Evolutionary conservation across 1,139 yeast genomes (phyloP), one percentile per base, ranked within the genome.

Genomic region (Pichia sp.): DNA sequence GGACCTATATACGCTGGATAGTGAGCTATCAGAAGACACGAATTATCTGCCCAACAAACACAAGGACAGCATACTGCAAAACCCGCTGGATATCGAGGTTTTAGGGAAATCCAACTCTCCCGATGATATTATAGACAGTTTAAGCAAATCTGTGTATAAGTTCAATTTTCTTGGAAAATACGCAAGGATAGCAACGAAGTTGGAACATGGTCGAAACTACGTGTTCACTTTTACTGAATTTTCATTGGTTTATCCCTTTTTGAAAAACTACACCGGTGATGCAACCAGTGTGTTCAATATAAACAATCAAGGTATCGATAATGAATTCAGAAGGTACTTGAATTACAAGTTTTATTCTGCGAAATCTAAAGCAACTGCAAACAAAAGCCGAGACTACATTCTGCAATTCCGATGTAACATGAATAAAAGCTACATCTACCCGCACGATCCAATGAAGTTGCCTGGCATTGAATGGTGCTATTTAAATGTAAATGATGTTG

Each of bases 151-250:
- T 3, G 38, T 50, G 10, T 38, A 40, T 27, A 35, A 36, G 27
- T 42, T 47, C 48, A 49, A 49, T 5, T 47, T 32, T 35, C 39
- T 49, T 27, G 51, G 51, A 3, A 36, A 29, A 28, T 50, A 50
- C 41, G 36, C 51, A 29, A 42, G 49, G 23, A 33, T 45, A 9
- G 48, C 49, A 5, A 26, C 44, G 8, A n/a, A n/a, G 8, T 27
- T 50, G 7, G 52, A 49, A 37, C 9, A 34, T n/a, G 46, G 47
- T 8, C 23, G 29, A 11, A 42, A 43, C 26, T 49, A 39, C 35
- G 33, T 47, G 5, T 44, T 49, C 28, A 43, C 42, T n/a, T 50
- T 45, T 34, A 29, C 39, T n/a, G 47, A 49, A 26, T 50, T 49
- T 41, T 36, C 45, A 26, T 49, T 45, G 35, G 38, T 50, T 11